Conservation (phyloP, 768 basidiomycete species). For the Clathrus columnatus region DNA sequence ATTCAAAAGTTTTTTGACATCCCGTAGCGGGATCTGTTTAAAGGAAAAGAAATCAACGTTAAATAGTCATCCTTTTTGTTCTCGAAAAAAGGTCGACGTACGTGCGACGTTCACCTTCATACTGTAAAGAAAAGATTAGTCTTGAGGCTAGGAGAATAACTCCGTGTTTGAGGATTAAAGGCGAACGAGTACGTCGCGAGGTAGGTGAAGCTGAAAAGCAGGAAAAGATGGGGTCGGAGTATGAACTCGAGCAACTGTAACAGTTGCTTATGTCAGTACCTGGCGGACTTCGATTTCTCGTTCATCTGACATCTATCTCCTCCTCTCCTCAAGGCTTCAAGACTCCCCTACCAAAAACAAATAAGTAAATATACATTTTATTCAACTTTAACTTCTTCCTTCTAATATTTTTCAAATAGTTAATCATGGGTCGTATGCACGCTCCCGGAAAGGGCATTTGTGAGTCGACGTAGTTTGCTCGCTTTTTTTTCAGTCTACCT, state of each 20-base stretch:
- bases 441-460: constrained; percentile 99
- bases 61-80: constrained; percentile 5
- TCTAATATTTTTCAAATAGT: constrained; percentile 12
- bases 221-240: constrained; percentile 2
- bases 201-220: constrained; percentile 5
- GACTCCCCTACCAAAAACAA: neutral
- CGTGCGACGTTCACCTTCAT: constrained; percentile 99
- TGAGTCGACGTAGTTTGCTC: constrained; percentile 34
- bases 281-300: neutral
- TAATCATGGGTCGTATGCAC: constrained; percentile 94
- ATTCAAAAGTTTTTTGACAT: constrained; percentile 90
- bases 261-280: constrained; percentile 12
- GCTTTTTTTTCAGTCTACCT: constrained; percentile 1
- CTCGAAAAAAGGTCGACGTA: constrained; percentile 33
- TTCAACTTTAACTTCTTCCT: neutral
- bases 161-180: constrained; percentile 22
- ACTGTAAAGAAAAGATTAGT: constrained; percentile 25
- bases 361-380: neutral
- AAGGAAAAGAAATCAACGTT: neutral
- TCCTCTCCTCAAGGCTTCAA: neutral
- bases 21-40: constrained; percentile 86
- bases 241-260: neutral
- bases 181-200: constrained; percentile 30
- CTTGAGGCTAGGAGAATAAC: neutral
- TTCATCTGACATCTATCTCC: neutral